These are phyloP conservation scores for Xylaria multiplex DNA, from an alignment of 2,329 filamentous ascomycete species.

Conservation along the genomic window DNA sequence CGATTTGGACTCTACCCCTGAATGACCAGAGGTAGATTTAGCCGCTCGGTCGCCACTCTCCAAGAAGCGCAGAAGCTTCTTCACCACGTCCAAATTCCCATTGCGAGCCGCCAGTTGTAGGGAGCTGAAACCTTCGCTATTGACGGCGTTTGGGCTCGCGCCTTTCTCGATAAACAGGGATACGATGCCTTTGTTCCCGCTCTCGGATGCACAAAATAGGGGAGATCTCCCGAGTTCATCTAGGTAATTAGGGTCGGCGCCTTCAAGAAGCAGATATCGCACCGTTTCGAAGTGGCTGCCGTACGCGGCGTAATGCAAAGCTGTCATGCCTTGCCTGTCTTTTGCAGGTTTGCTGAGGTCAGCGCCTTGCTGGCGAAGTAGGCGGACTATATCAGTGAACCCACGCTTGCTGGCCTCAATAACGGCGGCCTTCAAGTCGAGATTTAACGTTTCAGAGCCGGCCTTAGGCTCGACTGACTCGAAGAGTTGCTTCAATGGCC, in stretches of 20 bases:
- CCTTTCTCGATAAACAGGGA: constrained; percentile 14
- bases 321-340: constrained; percentile 20
- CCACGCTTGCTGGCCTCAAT: constrained; percentile 23
- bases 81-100: background rate
- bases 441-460: constrained; percentile 2
- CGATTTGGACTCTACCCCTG: background rate
- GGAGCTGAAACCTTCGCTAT: background rate
- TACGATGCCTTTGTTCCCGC: constrained; percentile 15
- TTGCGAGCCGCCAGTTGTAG: background rate
- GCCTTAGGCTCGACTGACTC: background rate
- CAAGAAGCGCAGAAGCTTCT: background rate
- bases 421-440: constrained; percentile 14
- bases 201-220: constrained; percentile 17
- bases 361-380: constrained; percentile 15
- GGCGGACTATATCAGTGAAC: constrained; percentile 18
- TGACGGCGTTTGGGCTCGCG: constrained; percentile 1
- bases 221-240: constrained; percentile 17
- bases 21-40: background rate
- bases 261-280: constrained; percentile 23
- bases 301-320: constrained; percentile 22
- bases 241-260: constrained; percentile 11
- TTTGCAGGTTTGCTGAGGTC: constrained; percentile 8
- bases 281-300: constrained; percentile 17
- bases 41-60: background rate
- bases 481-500: constrained; percentile 12